phyloP scores from a whole-genome alignment of 306 rosid genomes.

The Quercus aquifolioides region DNA sequence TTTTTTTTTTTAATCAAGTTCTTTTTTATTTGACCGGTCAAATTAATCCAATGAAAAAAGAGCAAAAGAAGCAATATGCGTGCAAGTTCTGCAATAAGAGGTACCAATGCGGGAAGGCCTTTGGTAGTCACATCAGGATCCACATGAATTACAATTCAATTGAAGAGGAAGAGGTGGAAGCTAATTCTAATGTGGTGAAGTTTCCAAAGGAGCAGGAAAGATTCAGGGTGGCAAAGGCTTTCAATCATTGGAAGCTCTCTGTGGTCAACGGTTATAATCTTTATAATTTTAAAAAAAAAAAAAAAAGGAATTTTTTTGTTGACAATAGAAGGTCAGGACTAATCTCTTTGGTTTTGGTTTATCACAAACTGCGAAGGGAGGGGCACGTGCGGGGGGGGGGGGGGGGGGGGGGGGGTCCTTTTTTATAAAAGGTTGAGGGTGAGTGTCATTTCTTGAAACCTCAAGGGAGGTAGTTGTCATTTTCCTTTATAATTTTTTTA shows the following conservation, averaged over 20 bases:
- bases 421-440: too few species aligned
- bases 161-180: slow-evolving; percentile 17
- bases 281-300: too few species aligned
- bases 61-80: slow-evolving; percentile 54
- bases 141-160: slow-evolving; percentile 50
- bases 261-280: slow-evolving; percentile 38
- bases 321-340: too few species aligned
- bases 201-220: slow-evolving; percentile 44
- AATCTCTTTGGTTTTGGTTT: too few species aligned
- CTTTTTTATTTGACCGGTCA: slow-evolving; percentile 18
- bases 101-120: slow-evolving; percentile 68
- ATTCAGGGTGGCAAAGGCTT: slow-evolving; percentile 74
- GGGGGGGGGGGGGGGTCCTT: too few species aligned
- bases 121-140: slow-evolving; percentile 77
- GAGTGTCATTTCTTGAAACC: too few species aligned
- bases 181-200: slow-evolving; percentile 29
- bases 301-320: too few species aligned
- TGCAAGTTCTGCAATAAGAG: slow-evolving; percentile 71
- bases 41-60: slow-evolving; percentile 25
- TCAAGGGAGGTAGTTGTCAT: too few species aligned
- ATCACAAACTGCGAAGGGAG: too few species aligned
- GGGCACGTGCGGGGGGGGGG: too few species aligned
- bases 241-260: slow-evolving; percentile 67
- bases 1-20: neutral
- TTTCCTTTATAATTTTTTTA: too few species aligned